Base-by-base conservation (phyloP, 140 eudicot species). In the Flaveria floridana region DNA sequence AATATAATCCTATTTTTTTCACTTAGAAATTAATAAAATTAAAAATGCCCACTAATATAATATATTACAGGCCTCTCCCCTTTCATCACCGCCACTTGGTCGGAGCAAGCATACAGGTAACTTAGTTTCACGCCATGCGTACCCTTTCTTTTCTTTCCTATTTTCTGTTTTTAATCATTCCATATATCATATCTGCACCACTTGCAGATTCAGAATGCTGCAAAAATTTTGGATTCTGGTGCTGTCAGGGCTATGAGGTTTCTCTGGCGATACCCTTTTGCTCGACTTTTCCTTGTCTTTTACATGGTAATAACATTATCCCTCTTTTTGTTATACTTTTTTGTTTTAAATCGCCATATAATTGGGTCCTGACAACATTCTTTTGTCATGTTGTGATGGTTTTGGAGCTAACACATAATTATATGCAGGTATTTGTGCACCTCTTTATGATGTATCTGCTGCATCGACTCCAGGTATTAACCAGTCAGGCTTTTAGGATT, bases 381-480 rank as follows among this genome's bases (percentile, higher is more conserved):
- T 8, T 53, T 18, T 18, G 69, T 53, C 25, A 28, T 47, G 4
- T 41, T 74, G 13, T 66, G 59, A 55, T 53, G 69, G 52, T 18
- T 28, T 48, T 44, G 58, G 44, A 62, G 46, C 50, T 48, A 57
- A 78, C 28, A 37, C 6, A 4, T 69, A 28, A 25, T 61, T 8
- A 68, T 59, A 71, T 78, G 68, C 99, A 95, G 99, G 95, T 95
- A 26, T 95, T 91, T 72, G 97, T 95, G 82, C 99, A 95, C 82
- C 92, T 95, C 63, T 95, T 95, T 85, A 83, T 95, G 95, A 95
- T 95, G 99, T 89, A 88, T 87, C 89, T 95, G 67, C 68, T 95
- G 82, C 99, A 95, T 86, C 92, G 96, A 26, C 97, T 95, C 80
- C 99, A 95, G 99, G 99, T 94, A 88, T 65, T 76, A 14, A 56